Percentiles rank a stretch among this genome's conserved stretches.
Evolutionary conservation across 768 basidiomycete species (phyloP).

Genomic region (Trametes sanguinea): DNA sequence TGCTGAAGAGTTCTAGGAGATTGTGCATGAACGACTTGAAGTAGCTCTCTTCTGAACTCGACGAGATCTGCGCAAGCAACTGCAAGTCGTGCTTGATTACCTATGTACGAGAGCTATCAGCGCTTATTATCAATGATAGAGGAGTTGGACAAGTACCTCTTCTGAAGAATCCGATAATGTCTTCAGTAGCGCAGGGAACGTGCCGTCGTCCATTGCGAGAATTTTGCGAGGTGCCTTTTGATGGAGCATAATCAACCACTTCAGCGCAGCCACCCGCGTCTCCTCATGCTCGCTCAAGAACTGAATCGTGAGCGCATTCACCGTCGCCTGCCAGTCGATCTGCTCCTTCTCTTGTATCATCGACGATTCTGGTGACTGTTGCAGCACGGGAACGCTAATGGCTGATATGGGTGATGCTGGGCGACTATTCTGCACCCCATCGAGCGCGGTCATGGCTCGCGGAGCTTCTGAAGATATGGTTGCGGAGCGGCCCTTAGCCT

Average conservation of each 20-base stretch:
- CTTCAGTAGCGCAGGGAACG: constrained; percentile 93
- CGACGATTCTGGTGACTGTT: constrained; percentile 31
- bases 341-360: constrained; percentile 59
- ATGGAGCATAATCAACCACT: constrained; percentile 99
- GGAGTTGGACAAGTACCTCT: constrained; percentile 54
- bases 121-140: background rate
- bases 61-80: constrained; percentile 94
- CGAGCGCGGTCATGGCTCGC: constrained; percentile 6
- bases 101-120: constrained; percentile 37
- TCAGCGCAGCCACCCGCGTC: constrained; percentile 91
- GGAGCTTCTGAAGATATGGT: constrained; percentile 14
- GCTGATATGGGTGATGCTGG: constrained; percentile 37
- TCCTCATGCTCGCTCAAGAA: constrained; percentile 97
- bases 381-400: constrained; percentile 28
- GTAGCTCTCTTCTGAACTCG: constrained; percentile 92
- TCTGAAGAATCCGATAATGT: constrained; percentile 96
- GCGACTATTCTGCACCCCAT: constrained; percentile 29
- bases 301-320: constrained; percentile 89
- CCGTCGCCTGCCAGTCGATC: constrained; percentile 91
- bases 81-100: constrained; percentile 97
- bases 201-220: constrained; percentile 93
- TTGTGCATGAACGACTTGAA: constrained; percentile 97
- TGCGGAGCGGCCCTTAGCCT: constrained; percentile 12
- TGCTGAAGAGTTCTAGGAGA: constrained; percentile 91
- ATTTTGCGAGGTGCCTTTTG: constrained; percentile 99